Base-by-base conservation (phyloP, 129 eudicot genomes). In the Pittosporum tobira region DNA sequence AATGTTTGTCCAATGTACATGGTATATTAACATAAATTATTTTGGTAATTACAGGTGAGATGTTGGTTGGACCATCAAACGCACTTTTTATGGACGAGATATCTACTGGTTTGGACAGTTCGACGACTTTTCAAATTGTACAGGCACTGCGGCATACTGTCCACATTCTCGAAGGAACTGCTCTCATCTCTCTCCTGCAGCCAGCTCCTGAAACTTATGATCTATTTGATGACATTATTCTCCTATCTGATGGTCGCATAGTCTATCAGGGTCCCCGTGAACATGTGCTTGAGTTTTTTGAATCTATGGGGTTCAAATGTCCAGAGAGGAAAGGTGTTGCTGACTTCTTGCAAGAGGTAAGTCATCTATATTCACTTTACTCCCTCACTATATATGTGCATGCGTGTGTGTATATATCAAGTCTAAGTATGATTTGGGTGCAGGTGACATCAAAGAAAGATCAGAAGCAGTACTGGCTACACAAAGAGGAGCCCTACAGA, bases 1-100 rank as follows among this genome's bases (percentile, higher is more conserved):
- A 44, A 44, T 31, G 28, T 18, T 52, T 48, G 50, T 26, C 46
- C 12, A 11, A 8, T 48, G 50, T 1, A 0, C 18, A 43, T n/a
- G 30, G 30, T 36, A 28, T 25, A 30, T 21, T 62, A 40, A 11
- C n/a, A n/a, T 3, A n/a, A 18, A 9, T 34, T 44, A 3, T 6
- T 5, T 15, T 6, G 43, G 5, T 11, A 68, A 62, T 44, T 64
- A 40, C 71, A 82, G 90, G 94, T 14, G 97, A 88, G 71, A 81
- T 88, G 94, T 54, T 88, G 38, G 97, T 88, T 61, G 94, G 97
- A 45, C 97, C 97, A 24, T 44, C 97, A 9, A 84, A 75, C 65
- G 94, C 85, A 42, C 83, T 88, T 16, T 81, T 88, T 62, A 88
- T 88, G 94, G 97, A 88, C 19, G 97, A 88, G 69, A 88, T 88